These are phyloP conservation scores for Pichia sp. DNA, from an alignment of 1,139 yeast genomes.

Conservation along the genomic window DNA sequence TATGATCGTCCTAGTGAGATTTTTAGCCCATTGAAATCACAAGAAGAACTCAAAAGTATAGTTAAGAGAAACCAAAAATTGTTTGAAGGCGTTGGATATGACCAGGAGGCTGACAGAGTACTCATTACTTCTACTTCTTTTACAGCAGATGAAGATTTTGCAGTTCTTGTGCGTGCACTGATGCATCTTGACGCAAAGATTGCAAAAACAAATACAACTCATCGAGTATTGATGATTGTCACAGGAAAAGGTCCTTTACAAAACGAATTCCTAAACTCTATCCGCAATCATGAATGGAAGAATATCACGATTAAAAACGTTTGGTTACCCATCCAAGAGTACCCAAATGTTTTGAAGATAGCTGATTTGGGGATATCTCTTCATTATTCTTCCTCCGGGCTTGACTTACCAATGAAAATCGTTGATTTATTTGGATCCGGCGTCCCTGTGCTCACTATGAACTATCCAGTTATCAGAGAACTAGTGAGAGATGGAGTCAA, in stretches of 20 bases:
- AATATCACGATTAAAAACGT: conserved; percentile 50
- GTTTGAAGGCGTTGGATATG: conserved; percentile 26
- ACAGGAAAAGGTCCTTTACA: conserved; percentile 95
- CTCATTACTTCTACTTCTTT: conserved; percentile 86
- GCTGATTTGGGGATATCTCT: conserved; percentile 89
- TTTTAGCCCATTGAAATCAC: conserved; percentile 44
- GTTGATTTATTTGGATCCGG: conserved; percentile 97
- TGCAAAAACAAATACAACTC: conserved; percentile 27
- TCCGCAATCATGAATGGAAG: conserved; percentile 34
- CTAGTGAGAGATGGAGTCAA: conserved; percentile 42
- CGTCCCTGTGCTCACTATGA: conserved; percentile 76
- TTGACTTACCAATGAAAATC: conserved; percentile 95
- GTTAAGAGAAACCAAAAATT: conserved; percentile 28
- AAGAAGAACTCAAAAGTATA: conserved; percentile 18
- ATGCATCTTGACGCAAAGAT: conserved; percentile 44
- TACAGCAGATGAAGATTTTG: conserved; percentile 91
- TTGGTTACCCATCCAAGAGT: conserved; percentile 78
- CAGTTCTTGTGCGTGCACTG: conserved; percentile 61
- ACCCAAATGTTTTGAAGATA: conserved; percentile 64
- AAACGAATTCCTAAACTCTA: conserved; percentile 39
- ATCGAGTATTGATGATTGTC: conserved; percentile 58
- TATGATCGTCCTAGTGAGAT: conserved; percentile 71
- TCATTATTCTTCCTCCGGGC: conserved; percentile 87
- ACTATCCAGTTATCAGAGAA: conserved; percentile 67
- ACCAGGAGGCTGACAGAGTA: conserved; percentile 44